phyloP scores from a whole-genome alignment of 2,329 filamentous ascomycete genomes.

The Coccinonectria pachysandricola region DNA sequence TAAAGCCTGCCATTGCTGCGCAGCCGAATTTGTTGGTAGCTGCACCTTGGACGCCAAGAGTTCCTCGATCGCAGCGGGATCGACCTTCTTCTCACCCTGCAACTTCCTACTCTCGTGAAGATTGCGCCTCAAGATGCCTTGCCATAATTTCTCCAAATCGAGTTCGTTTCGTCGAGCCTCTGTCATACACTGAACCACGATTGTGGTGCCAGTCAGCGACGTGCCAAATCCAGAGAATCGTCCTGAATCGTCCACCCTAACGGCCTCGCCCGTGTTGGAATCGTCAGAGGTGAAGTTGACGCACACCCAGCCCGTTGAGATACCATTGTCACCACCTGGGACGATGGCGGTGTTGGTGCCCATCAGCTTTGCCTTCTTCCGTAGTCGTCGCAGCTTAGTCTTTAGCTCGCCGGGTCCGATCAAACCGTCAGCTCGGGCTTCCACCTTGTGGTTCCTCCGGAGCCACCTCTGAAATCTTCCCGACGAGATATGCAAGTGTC shows the following conservation, averaged over 20 bases:
- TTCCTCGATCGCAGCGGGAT: conserved; percentile 19
- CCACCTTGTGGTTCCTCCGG: conserved; percentile 58
- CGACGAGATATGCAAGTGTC: conserved; percentile 83
- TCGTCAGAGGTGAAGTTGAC: conserved; percentile 72
- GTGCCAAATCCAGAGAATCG: conserved; percentile 70
- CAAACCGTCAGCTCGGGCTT: conserved; percentile 74
- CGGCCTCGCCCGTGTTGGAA: conserved; percentile 36
- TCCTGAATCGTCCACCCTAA: conserved; percentile 36
- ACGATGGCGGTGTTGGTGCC: conserved; percentile 59
- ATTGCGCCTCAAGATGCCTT: conserved; percentile 27
- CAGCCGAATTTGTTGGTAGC: conserved; percentile 19
- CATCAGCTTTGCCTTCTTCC: conserved; percentile 70
- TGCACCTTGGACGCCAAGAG: conserved; percentile 24
- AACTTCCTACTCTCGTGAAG: conserved; percentile 22
- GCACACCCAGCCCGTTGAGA: conserved; percentile 92
- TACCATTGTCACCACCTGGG: conserved; percentile 66
- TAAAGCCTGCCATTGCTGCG: conserved; percentile 26
- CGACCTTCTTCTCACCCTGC: conserved; percentile 14
- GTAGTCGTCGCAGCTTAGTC: conserved; percentile 69
- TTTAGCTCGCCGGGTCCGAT: conserved; percentile 87
- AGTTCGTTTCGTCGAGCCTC: conserved; percentile 42
- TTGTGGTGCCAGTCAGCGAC: conserved; percentile 35
- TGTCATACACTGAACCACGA: conserved; percentile 50
- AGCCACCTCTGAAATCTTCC: conserved; percentile 86
- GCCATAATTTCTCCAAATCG: conserved; percentile 44